phyloP scores from a whole-genome alignment of 768 basidiomycete species.

The Hypsizygus marmoreus region DNA sequence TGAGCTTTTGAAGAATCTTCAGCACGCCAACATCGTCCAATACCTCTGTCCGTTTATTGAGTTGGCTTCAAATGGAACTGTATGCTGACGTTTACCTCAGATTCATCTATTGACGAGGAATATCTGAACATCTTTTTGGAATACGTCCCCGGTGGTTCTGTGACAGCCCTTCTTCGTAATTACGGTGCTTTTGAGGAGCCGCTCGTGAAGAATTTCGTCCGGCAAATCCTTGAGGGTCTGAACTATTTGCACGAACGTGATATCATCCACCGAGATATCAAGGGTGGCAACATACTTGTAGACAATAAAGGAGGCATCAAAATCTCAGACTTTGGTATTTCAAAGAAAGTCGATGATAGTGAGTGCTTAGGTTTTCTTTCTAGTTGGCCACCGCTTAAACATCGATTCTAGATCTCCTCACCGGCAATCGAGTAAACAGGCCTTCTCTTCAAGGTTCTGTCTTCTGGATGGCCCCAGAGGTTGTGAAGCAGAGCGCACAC shows the following conservation, averaged over 20 bases:
- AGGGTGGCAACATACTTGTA: slow-evolving; percentile 97
- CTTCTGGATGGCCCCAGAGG: slow-evolving; percentile 99
- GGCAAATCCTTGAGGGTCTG: slow-evolving; percentile 87
- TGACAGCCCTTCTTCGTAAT: slow-evolving; percentile 82
- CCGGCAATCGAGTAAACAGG: slow-evolving; percentile 75
- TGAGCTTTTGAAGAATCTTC: slow-evolving; percentile 86
- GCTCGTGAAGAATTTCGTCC: slow-evolving; percentile 88
- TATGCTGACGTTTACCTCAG: slow-evolving; percentile 40
- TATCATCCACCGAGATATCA: slow-evolving; percentile 98
- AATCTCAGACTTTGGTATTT: slow-evolving; percentile 96
- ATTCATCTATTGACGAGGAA: slow-evolving; percentile 90
- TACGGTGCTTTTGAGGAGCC: slow-evolving; percentile 96
- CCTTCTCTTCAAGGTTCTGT: slow-evolving; percentile 97
- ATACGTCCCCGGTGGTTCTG: slow-evolving; percentile 95
- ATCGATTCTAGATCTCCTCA: slow-evolving; percentile 37
- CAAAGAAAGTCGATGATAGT: slow-evolving; percentile 97
- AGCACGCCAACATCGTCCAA: slow-evolving; percentile 97
- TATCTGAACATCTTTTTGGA: slow-evolving; percentile 96
- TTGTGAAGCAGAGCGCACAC: slow-evolving; percentile 93
- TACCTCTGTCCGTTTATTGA: slow-evolving; percentile 76
- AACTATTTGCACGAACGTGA: slow-evolving; percentile 90
- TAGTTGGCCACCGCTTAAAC: background rate
- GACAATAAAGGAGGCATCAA: slow-evolving; percentile 98
- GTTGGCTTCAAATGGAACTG: slow-evolving; percentile 2
- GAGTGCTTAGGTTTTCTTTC: slow-evolving; percentile 36